A percentile compares a stretch with the other conserved stretches of the same genome.
Evolutionary conservation across 352 stramenopile species (phyloP).

Genomic region (Lagenidium giganteum): DNA sequence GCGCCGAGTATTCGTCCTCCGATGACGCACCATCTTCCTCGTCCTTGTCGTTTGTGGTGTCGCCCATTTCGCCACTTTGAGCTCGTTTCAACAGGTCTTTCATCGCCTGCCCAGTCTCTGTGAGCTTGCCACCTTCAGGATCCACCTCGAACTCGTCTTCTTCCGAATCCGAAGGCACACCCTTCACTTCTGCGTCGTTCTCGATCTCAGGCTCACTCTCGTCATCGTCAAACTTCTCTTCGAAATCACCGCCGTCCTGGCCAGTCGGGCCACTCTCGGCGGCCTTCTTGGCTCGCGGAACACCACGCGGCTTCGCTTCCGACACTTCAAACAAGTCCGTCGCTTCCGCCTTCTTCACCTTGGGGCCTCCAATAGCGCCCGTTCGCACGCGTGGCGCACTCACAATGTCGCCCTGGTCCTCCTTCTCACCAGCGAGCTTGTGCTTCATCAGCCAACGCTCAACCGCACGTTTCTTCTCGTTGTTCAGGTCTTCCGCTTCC

Average conservation of each 20-base stretch:
- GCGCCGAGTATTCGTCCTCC: constrained; percentile 69
- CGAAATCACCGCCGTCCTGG: constrained; percentile 82
- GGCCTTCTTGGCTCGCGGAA: constrained; percentile 39
- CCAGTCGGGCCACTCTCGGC: constrained; percentile 51
- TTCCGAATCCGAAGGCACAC: constrained; percentile 66
- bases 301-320: constrained; percentile 39
- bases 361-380: constrained; percentile 33
- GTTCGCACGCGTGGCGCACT: constrained; percentile 65
- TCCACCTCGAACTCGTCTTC: constrained; percentile 76
- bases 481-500: constrained; percentile 83
- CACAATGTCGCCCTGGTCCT: constrained; percentile 44
- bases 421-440: constrained; percentile 75
- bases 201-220: constrained; percentile 83
- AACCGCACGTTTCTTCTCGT: constrained; percentile 85
- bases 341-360: constrained; percentile 30
- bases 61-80: constrained; percentile 68
- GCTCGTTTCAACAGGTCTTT: constrained; percentile 78
- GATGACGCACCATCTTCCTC: constrained; percentile 51
- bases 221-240: constrained; percentile 86
- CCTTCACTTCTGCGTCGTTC: constrained; percentile 56
- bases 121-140: constrained; percentile 67
- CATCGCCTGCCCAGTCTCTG: constrained; percentile 78
- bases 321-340: constrained; percentile 70
- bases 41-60: constrained; percentile 47
- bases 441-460: constrained; percentile 88